Evolutionary conservation across 306 rosid species (phyloP).

Genomic region (Begonia masoniana): DNA sequence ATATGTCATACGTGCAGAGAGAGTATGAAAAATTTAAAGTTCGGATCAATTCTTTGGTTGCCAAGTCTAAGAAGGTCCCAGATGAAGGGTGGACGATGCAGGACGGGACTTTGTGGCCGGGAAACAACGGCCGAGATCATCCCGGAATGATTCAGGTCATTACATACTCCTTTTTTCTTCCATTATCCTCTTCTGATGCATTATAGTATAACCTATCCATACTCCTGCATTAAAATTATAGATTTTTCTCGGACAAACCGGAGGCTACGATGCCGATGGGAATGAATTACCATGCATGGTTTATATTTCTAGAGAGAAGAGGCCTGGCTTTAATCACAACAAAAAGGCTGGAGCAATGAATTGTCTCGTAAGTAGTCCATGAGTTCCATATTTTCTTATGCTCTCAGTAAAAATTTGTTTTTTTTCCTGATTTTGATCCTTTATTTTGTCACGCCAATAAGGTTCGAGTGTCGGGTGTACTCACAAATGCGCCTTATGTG

Average conservation of each 20-base stretch:
- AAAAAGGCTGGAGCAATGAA: conserved; percentile 62
- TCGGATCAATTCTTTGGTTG: conserved; percentile 48
- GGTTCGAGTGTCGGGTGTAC: conserved; percentile 59
- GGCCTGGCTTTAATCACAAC: conserved; percentile 50
- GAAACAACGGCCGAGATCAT: conserved; percentile 43
- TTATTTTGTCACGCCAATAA: conserved; percentile 1
- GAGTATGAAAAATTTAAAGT: conserved; percentile 68
- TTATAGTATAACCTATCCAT: conserved; percentile 9
- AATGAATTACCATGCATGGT: conserved; percentile 49
- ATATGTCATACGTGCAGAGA: conserved; percentile 24
- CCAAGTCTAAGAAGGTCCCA: conserved; percentile 51
- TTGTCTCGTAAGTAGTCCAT: conserved; percentile 33
- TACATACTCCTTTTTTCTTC: background rate
- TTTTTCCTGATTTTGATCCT: conserved; percentile 6
- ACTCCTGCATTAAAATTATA: conserved; percentile 5
- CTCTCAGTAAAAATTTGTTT: too few species aligned
- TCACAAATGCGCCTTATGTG: conserved; percentile 53
- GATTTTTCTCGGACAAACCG: conserved; percentile 51
- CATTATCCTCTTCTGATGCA: background rate
- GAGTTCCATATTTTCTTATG: too few species aligned
- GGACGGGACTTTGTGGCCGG: conserved; percentile 73
- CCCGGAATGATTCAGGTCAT: conserved; percentile 68
- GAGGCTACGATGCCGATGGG: conserved; percentile 37
- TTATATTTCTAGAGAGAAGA: conserved; percentile 66
- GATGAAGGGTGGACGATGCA: conserved; percentile 78